Evolutionary conservation across 1,139 yeast genomes (phyloP), one percentile per base, ranked within the genome.

Genomic region (Geotrichum carabidarum): DNA sequence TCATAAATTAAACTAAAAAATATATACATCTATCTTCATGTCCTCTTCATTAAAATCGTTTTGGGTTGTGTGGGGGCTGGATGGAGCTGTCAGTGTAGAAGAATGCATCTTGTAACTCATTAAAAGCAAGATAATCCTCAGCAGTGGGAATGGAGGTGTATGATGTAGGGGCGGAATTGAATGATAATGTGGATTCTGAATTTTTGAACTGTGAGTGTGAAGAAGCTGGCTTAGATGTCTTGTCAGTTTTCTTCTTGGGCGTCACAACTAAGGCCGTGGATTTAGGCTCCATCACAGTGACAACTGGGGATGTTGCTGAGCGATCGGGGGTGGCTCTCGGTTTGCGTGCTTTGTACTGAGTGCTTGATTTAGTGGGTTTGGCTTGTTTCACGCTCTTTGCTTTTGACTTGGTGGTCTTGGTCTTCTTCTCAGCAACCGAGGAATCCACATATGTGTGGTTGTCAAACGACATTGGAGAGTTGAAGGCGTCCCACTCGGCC

Each of bases 401-500:
- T 22, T 22, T 22, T 22, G 27, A 22, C 27, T 22, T 22, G 27
- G 27, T 22, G 27, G 27, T 22, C 27, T 5, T 22, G 42, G 42
- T 14, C 12, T 12, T 17, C 42, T 38, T 38, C 4, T 12, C 14
- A 22, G 30, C 5, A 18, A 30, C 18, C 8, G 27, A 17, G 27
- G 17, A 15, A 17, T 15, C 44, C 22, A n/a, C 11, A 8, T 8
- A 15, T 5, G 30, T 42, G 18, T 12, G 11, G 14, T 38, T 32
- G 11, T 8, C 11, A 32, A 9, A 14, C 9, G 46, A n/a, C 8
- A 14, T n/a, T 9, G 46, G 18, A 2, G 30, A 15, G 30, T 45
- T 34, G 17, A 7, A 36, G 9, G 27, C 49, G 4, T 45, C 41
- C 42, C 49, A 40, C 31, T 52, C 55, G 6, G 43, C 49, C 1